Evolutionary conservation across 2,329 filamentous ascomycete species (phyloP).

Genomic region (Penicillium sp.): DNA sequence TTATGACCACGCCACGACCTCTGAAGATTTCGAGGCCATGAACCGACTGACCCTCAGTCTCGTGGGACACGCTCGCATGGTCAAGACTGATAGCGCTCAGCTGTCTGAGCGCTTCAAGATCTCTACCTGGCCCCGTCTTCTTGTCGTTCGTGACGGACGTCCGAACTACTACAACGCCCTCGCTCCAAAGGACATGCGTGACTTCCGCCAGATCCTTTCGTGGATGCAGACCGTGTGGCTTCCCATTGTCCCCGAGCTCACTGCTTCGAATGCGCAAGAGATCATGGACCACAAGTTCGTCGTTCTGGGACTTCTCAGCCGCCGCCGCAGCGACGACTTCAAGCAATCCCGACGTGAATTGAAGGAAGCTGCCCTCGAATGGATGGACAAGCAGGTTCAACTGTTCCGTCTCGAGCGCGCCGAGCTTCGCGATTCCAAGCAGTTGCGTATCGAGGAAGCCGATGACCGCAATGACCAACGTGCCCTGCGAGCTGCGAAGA

Average conservation of each 20-base stretch:
- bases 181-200: constrained; percentile 88
- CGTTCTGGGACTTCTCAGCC: constrained; percentile 85
- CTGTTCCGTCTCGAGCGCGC: constrained; percentile 90
- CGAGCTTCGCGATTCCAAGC: constrained; percentile 90
- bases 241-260: constrained; percentile 91
- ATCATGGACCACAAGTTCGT: constrained; percentile 95
- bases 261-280: constrained; percentile 84
- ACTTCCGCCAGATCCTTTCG: constrained; percentile 73
- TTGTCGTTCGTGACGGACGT: constrained; percentile 86
- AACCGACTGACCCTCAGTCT: constrained; percentile 84
- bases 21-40: constrained; percentile 85
- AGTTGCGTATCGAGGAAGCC: constrained; percentile 92
- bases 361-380: constrained; percentile 93
- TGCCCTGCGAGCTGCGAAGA: constrained; percentile 82
- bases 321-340: constrained; percentile 78
- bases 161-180: constrained; percentile 88
- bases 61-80: constrained; percentile 86
- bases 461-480: constrained; percentile 90
- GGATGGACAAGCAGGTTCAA: constrained; percentile 95
- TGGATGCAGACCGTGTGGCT: constrained; percentile 99
- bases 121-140: constrained; percentile 89
- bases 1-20: constrained; percentile 92
- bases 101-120: constrained; percentile 88
- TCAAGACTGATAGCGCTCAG: constrained; percentile 80
- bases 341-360: constrained; percentile 75